Percentiles rank a stretch among this genome's conserved stretches.
Evolutionary conservation across 2,329 filamentous ascomycete genomes (phyloP).

Genomic region (Clonostachys byssicola): DNA sequence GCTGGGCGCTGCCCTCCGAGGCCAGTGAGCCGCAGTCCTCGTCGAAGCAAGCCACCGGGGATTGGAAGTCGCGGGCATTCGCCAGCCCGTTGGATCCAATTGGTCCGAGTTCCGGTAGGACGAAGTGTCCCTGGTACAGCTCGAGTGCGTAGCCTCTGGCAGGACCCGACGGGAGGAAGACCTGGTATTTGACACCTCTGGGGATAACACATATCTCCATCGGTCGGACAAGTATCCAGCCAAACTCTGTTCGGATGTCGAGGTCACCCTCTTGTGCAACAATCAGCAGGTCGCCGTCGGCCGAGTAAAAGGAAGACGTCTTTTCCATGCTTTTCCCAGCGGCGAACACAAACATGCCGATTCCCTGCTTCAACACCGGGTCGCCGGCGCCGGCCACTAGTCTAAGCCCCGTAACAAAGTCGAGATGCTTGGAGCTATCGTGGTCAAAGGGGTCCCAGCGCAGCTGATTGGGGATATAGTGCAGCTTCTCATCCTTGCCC

Average conservation of each 20-base stretch:
- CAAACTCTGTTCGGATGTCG: constrained; percentile 75
- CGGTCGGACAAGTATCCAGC: constrained; percentile 68
- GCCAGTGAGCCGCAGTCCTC: constrained; percentile 33
- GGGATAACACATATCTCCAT: constrained; percentile 77
- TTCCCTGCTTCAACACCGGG: constrained; percentile 70
- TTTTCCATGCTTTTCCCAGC: constrained; percentile 73
- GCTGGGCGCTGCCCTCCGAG: constrained; percentile 15
- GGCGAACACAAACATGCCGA: constrained; percentile 79
- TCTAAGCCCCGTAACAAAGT: constrained; percentile 57
- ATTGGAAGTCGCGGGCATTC: constrained; percentile 72
- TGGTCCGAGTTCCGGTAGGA: constrained; percentile 67
- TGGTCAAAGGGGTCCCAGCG: constrained; percentile 80
- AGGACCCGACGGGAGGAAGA: constrained; percentile 57
- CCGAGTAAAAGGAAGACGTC: constrained; percentile 77
- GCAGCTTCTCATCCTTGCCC: constrained; percentile 10
- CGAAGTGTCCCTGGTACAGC: constrained; percentile 68
- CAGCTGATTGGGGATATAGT: constrained; percentile 66
- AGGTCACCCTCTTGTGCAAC: constrained; percentile 71
- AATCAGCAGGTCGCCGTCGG: constrained; percentile 75
- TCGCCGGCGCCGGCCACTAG: constrained; percentile 77
- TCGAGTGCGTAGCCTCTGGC: constrained; percentile 73
- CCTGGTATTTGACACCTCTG: constrained; percentile 69
- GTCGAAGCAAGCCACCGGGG: constrained; percentile 63
- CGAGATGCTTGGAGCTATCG: constrained; percentile 44
- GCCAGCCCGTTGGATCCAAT: constrained; percentile 74